phyloP scores from a whole-genome alignment of 1,284 basidiomycete genomes.

The Polyporus tsugae region DNA sequence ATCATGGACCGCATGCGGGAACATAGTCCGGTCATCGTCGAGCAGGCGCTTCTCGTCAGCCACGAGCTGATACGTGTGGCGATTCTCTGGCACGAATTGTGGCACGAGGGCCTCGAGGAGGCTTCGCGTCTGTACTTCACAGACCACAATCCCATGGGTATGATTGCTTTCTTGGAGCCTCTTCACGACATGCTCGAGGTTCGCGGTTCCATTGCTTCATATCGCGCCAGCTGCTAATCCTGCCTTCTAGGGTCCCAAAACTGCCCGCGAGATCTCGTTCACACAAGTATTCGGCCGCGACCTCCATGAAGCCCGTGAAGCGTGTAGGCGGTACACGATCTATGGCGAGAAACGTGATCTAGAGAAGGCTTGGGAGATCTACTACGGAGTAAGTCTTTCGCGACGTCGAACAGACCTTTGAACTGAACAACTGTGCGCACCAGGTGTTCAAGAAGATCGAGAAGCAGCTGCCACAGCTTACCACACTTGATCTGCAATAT shows the following conservation, averaged over 20 bases:
- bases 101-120: conserved; percentile 99
- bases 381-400: conserved; percentile 76
- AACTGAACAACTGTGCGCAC: neutral
- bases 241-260: conserved; percentile 82
- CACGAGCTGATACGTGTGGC: conserved; percentile 97
- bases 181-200: conserved; percentile 90
- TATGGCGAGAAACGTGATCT: conserved; percentile 92
- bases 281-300: conserved; percentile 95
- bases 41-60: conserved; percentile 93
- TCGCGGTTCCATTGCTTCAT: neutral
- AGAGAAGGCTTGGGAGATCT: conserved; percentile 99
- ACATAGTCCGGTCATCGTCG: conserved; percentile 90
- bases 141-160: conserved; percentile 98
- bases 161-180: conserved; percentile 96
- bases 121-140: conserved; percentile 98
- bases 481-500: conserved; percentile 95
- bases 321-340: conserved; percentile 86
- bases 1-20: conserved; percentile 97
- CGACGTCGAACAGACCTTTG: neutral
- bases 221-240: conserved; percentile 5
- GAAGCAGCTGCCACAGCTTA: conserved; percentile 91
- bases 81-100: conserved; percentile 99
- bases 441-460: conserved; percentile 97
- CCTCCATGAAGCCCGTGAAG: conserved; percentile 93
- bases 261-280: conserved; percentile 95